Conservation (phyloP, 2,329 filamentous ascomycete species). For the Colletotrichum kahawae region DNA sequence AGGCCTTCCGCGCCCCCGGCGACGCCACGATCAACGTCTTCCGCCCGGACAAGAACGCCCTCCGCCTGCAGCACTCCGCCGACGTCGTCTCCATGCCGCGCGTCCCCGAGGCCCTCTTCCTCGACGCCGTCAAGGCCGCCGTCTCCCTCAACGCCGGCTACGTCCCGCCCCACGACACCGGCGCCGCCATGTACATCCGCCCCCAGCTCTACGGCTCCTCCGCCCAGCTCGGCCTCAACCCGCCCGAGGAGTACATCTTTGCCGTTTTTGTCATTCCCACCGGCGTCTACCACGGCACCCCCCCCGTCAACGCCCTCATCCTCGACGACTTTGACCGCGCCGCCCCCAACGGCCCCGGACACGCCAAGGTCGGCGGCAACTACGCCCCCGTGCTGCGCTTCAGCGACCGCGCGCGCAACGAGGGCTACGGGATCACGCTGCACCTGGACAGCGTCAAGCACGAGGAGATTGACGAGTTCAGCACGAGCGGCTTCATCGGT, state of each 20-base stretch:
- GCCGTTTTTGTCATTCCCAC: conserved; percentile 89
- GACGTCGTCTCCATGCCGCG: conserved; percentile 82
- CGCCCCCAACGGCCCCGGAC: conserved; percentile 88
- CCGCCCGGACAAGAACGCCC: conserved; percentile 84
- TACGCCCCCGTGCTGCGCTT: conserved; percentile 91
- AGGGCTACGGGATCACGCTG: conserved; percentile 92
- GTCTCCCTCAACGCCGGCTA: conserved; percentile 89
- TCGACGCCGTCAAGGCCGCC: conserved; percentile 77
- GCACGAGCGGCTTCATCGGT: conserved; percentile 91
- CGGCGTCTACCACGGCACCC: conserved; percentile 90
- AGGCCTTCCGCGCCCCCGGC: conserved; percentile 83
- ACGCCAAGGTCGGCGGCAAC: conserved; percentile 94
- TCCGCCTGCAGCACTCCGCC: conserved; percentile 83
- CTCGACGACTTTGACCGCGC: conserved; percentile 93
- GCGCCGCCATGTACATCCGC: conserved; percentile 90
- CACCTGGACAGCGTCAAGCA: conserved; percentile 87
- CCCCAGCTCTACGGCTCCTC: conserved; percentile 87
- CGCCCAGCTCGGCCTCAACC: conserved; percentile 83
- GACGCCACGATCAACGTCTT: conserved; percentile 81
- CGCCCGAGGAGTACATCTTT: conserved; percentile 92
- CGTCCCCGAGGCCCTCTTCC: conserved; percentile 78
- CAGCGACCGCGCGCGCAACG: conserved; percentile 78
- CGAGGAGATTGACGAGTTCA: conserved; percentile 93
- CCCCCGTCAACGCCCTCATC: conserved; percentile 86
- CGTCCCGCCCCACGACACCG: conserved; percentile 87